A percentile compares a stretch with the other conserved stretches of the same genome.
These are phyloP conservation scores for Fusarium sp. DNA, from an alignment of 2,329 filamentous ascomycete species.

Conservation along the genomic window DNA sequence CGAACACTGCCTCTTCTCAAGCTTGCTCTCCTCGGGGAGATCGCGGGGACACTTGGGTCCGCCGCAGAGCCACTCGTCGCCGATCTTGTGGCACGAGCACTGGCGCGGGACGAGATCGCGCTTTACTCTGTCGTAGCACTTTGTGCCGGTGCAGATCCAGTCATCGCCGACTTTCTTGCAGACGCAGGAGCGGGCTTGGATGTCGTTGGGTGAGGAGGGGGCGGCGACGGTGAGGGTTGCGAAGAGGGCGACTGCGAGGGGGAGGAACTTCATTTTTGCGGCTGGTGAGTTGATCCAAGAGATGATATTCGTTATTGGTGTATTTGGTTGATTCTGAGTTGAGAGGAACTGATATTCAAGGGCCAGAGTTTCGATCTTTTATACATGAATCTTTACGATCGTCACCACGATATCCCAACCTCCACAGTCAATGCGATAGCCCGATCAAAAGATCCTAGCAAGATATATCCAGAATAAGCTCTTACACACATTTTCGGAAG, in stretches of 20 bases:
- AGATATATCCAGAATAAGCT: neutral
- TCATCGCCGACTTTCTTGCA: conserved; percentile 1
- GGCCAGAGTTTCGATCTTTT: neutral
- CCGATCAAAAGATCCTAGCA: conserved; percentile 11
- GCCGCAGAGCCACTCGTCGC: conserved; percentile 5
- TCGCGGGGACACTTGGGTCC: neutral
- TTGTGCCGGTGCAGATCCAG: neutral
- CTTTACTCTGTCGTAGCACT: neutral
- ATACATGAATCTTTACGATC: neutral
- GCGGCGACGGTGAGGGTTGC: conserved; percentile 12
- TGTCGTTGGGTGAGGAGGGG: neutral
- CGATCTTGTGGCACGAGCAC: conserved; percentile 6
- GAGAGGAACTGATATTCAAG: accelerated
- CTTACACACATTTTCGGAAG: conserved; percentile 2
- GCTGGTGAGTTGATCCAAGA: accelerated
- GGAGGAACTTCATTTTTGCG: conserved; percentile 18
- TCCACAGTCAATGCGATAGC: neutral
- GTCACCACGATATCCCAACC: neutral
- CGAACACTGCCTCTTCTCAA: conserved; percentile 3
- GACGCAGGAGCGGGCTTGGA: conserved; percentile 3
- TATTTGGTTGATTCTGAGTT: neutral
- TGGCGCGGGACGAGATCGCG: neutral
- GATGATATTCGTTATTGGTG: neutral
- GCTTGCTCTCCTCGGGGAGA: neutral
- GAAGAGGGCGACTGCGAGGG: conserved; percentile 8